These are phyloP conservation scores for Cercospora sp. DNA, from an alignment of 2,329 filamentous ascomycete species.

Conservation along the genomic window DNA sequence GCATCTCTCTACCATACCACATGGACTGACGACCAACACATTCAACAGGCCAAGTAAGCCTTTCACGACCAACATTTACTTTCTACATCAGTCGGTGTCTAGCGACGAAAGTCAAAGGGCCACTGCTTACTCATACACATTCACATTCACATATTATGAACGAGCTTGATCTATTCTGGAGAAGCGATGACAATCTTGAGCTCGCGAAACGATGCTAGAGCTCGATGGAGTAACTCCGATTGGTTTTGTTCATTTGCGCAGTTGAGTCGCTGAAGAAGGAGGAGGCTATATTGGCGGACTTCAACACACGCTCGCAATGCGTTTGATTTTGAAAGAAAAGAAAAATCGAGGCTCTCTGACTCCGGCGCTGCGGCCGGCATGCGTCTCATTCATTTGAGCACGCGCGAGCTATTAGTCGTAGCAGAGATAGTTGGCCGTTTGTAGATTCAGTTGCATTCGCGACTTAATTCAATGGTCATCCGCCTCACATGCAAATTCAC, in stretches of 20 bases:
- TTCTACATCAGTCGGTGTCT: neutral
- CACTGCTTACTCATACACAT: slow-evolving; percentile 1
- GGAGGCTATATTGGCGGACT: slow-evolving; percentile 23
- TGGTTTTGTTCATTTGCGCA: slow-evolving; percentile 17
- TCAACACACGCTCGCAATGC: slow-evolving; percentile 21
- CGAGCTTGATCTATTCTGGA: slow-evolving; percentile 23
- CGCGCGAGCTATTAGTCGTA: slow-evolving; percentile 21
- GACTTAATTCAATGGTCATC: slow-evolving; percentile 13
- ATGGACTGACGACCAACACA: slow-evolving; percentile 10
- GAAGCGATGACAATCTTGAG: slow-evolving; percentile 39
- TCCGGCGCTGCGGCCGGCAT: slow-evolving; percentile 22
- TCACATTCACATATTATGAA: slow-evolving; percentile 17
- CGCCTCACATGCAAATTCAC: neutral
- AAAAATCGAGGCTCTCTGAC: slow-evolving; percentile 5
- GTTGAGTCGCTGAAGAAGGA: slow-evolving; percentile 14
- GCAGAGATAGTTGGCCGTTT: slow-evolving; percentile 11
- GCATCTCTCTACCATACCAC: slow-evolving; percentile 15
- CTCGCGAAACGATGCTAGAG: slow-evolving; percentile 31
- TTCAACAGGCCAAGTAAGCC: slow-evolving; percentile 12
- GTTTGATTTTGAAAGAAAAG: neutral
- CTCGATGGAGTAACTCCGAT: slow-evolving; percentile 34
- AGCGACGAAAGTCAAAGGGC: slow-evolving; percentile 23
- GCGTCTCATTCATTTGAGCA: slow-evolving; percentile 22
- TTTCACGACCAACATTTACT: slow-evolving; percentile 14
- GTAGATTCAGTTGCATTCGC: slow-evolving; percentile 8